phyloP scores from a whole-genome alignment of 2,329 filamentous ascomycete species.

The Blastomyces silverae region DNA sequence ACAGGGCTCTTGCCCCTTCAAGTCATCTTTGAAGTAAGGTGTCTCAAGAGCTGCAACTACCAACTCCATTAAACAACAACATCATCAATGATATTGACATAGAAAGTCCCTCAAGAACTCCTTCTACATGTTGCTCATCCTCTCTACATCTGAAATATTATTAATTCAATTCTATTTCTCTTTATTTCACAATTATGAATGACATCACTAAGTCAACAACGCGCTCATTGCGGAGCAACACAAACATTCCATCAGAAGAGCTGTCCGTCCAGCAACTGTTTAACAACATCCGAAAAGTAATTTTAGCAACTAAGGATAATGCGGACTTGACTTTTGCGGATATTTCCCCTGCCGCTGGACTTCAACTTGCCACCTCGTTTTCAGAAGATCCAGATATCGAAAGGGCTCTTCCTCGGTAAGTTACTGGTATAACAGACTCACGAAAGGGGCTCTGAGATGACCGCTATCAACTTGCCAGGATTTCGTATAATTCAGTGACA shows the following conservation, averaged over 20 bases:
- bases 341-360: neutral
- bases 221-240: neutral
- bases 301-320: neutral
- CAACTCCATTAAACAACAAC: neutral
- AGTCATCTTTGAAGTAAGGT: neutral
- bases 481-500: constrained; percentile 1
- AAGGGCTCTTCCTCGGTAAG: neutral
- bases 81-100: neutral
- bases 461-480: neutral
- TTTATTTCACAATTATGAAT: neutral
- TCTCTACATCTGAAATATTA: neutral
- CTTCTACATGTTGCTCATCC: neutral
- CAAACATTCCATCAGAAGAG: neutral
- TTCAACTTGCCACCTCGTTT: neutral
- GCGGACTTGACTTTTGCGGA: neutral
- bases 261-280: neutral
- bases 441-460: neutral
- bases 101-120: neutral
- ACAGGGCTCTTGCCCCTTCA: neutral
- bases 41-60: neutral
- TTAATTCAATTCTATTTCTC: neutral
- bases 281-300: neutral
- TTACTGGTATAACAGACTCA: neutral
- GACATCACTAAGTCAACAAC: neutral
- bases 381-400: neutral